Percentiles rank a stretch among this genome's conserved stretches.
phyloP scores from a whole-genome alignment of 345 rosid genomes.

The Iberis pinnata region DNA sequence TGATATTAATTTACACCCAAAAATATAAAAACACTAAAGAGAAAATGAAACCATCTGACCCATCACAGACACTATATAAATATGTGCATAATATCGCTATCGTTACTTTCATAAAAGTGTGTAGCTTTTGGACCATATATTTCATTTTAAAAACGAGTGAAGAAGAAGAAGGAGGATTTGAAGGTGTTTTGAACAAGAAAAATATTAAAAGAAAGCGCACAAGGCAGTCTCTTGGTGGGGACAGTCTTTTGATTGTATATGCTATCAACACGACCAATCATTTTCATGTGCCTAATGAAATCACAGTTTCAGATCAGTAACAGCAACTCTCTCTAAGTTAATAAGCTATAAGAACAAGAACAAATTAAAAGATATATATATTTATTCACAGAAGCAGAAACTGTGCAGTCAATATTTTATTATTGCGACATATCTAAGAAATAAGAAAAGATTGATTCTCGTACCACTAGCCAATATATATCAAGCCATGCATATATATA shows the following conservation, averaged over 20 bases:
- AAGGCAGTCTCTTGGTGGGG: constrained; percentile 31
- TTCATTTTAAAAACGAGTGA: constrained; percentile 20
- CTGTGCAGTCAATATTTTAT: constrained; percentile 10
- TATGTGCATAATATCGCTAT: constrained; percentile 24
- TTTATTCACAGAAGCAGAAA: constrained; percentile 9
- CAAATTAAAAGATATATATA: background rate
- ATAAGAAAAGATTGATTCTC: constrained; percentile 24
- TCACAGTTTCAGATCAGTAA: constrained; percentile 28
- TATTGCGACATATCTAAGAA: constrained; percentile 12
- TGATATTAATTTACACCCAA: constrained; percentile 5
- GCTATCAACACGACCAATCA: constrained; percentile 33
- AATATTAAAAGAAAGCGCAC: constrained; percentile 24
- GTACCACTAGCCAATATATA: constrained; percentile 22
- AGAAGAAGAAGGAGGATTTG: constrained; percentile 3
- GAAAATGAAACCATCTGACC: constrained; percentile 27
- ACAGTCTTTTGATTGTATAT: constrained; percentile 24
- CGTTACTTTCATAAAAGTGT: constrained; percentile 29
- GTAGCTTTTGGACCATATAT: constrained; percentile 33
- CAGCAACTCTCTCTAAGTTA: constrained; percentile 21
- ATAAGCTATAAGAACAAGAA: constrained; percentile 15
- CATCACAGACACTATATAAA: constrained; percentile 18
- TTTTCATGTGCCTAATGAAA: constrained; percentile 29
- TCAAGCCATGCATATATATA: constrained; percentile 15
- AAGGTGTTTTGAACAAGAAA: constrained; percentile 31
- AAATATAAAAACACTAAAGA: constrained; percentile 18